Base-by-base conservation (phyloP, 164 flowering plant genomes). In the Liriodendron chinense region DNA sequence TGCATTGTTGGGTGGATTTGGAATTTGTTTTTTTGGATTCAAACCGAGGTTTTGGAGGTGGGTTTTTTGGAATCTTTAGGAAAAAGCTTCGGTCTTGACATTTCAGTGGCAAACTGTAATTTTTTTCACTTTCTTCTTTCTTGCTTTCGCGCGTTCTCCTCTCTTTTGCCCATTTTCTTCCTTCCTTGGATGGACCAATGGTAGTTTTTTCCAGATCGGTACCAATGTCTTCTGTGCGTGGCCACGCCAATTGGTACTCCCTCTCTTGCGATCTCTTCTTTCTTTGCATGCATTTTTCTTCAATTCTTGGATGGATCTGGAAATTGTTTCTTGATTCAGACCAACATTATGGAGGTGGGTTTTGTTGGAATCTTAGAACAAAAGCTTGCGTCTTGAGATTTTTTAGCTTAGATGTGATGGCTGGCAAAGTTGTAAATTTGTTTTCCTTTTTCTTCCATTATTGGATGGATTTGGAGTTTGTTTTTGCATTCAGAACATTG, bases 281-380 rank as follows among this genome's bases (percentile, higher is more conserved):
- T 66, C 43, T 28, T 26, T 66, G 1, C 8, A 18, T 64, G 22
- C 13, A 20, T 47, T 69, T 47, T n/a, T 47, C 71, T 43, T 47
- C 71, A 43, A 1, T n/a, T 43, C 3, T 20, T 47, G 47, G 69
- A 3, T 66, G 69, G 69, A 20, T 69, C 43, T 47, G 71, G 50
- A 69, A 9, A 5, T 3, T 34, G 9, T 69, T 69, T 43, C n/a
- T 69, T 67, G 78, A 59, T 80, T 74, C 73, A 48, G 57, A 74
- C 78, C 72, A 63, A 77, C 80, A 69, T 74, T 82, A 50, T 69
- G 73, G 34, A 72, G 43, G 57, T 71, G 78, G 84, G 80, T 67
- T 74, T 50, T 69, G 43, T 72, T 26, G 8, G 63, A 53, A 53
- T 61, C 16, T 22, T 56, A 26, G 9, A 12, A 9, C 23, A 18